Evolutionary conservation across 345 rosid species (phyloP), one percentile per base, ranked within the genome.

Genomic region (Erysimum cheiranthoides): DNA sequence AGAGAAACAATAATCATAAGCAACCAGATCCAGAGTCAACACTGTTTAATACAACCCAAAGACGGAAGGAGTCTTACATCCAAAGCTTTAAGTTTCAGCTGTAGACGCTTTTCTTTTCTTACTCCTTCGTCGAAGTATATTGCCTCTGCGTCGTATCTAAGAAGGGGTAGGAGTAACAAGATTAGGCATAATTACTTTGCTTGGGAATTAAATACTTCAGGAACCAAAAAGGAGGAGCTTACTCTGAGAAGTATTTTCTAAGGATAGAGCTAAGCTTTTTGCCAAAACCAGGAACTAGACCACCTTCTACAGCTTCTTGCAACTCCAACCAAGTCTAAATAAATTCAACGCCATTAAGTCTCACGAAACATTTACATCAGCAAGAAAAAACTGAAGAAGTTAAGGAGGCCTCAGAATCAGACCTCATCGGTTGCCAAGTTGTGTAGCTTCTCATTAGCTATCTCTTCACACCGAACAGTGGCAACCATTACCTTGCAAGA

Each of bases 391-490:
- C 10, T 61, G 1, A 25, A 49, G 68, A 65, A 43, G 70, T 43
- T 31, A 45, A 53, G 18, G 70, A 45, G 34, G 27, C 53, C 17
- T 64, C 31, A 50, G 39, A 75, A 61, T 32, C 50, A 39, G 73
- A 91, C 98, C 97, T 84, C 81, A 77, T 87, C 88, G 66, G 66
- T 71, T 31, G 81, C 73, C 77, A 93, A 84, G 69, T 35, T 28
- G 28, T 11, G 79, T 63, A 78, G 84, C 83, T 85, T 88, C 72
- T 90, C 92, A 40, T 81, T 54, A 12, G 95, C 93, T 78, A 94
- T 94, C 85, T 90, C 93, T 80, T 92, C 96, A 82, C 97, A 94
- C n/a, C 97, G 92, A 76, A 88, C 89, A 27, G 93, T 89, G 70
- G 97, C 94, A 77, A 90, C 97, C 97, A 92, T 89, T 71, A 94